These are phyloP conservation scores for Claviceps sorghi DNA, from an alignment of 2,329 filamentous ascomycete species.

Conservation along the genomic window DNA sequence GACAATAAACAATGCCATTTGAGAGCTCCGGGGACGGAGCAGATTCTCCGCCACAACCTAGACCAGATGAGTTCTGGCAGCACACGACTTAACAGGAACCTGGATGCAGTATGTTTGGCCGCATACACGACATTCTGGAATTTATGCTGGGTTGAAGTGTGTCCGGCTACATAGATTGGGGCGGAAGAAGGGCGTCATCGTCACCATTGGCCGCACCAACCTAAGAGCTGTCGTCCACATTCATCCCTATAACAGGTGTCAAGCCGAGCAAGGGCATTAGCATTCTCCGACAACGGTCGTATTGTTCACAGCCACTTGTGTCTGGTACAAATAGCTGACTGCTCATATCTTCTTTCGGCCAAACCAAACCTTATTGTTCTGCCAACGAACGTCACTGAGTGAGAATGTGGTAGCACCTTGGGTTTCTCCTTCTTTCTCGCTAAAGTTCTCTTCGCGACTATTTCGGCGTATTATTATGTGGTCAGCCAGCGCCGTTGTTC, in stretches of 20 bases:
- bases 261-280: neutral
- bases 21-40: neutral
- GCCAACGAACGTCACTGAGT: neutral
- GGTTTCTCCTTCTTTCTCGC: neutral
- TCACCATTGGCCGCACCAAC: neutral
- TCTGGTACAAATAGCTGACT: neutral
- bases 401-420: neutral
- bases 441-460: neutral
- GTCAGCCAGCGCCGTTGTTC: neutral
- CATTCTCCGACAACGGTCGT: neutral
- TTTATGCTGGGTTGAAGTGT: neutral
- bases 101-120: neutral
- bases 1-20: neutral
- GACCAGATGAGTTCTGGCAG: neutral
- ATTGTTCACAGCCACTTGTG: neutral
- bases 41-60: neutral
- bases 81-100: neutral
- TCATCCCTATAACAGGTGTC: neutral
- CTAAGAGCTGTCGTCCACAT: neutral
- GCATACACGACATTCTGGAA: neutral
- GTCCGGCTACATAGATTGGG: neutral
- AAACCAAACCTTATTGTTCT: neutral
- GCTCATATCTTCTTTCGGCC: neutral
- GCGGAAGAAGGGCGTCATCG: neutral
- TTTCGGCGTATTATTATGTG: neutral